Conservation (phyloP, 2,329 filamentous ascomycete species). For the Neopestalotiopsis rosae region DNA sequence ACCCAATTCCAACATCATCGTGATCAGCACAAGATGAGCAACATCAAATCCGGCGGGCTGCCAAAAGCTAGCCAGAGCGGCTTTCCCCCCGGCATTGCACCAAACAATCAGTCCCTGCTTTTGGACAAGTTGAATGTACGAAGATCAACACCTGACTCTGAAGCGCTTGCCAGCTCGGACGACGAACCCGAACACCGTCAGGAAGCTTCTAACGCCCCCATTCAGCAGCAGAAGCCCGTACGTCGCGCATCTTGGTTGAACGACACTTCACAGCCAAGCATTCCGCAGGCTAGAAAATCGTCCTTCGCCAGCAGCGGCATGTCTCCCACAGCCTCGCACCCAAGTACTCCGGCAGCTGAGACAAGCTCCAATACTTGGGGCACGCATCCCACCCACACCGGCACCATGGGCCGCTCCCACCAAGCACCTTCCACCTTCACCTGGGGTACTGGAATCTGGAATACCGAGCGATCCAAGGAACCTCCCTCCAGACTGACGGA, state of each 20-base stretch:
- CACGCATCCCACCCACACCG: slow-evolving; percentile 54
- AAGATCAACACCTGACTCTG: slow-evolving; percentile 90
- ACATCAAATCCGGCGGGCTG: slow-evolving; percentile 54
- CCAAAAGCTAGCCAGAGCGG: slow-evolving; percentile 57
- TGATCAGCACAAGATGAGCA: slow-evolving; percentile 54
- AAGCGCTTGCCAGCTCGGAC: slow-evolving; percentile 91
- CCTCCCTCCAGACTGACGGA: slow-evolving; percentile 76
- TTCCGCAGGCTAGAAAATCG: slow-evolving; percentile 71
- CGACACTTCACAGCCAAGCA: slow-evolving; percentile 69
- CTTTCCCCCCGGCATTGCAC: slow-evolving; percentile 47
- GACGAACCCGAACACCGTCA: slow-evolving; percentile 79
- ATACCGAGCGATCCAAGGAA: slow-evolving; percentile 73
- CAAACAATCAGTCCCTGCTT: slow-evolving; percentile 67
- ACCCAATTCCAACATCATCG: background rate
- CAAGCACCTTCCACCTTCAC: slow-evolving; percentile 59
- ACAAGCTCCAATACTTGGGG: slow-evolving; percentile 58
- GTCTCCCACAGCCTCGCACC: slow-evolving; percentile 80
- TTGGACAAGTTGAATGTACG: slow-evolving; percentile 80
- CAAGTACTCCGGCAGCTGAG: slow-evolving; percentile 78
- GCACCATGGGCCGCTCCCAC: slow-evolving; percentile 53
- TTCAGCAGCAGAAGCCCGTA: slow-evolving; percentile 64
- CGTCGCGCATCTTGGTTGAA: slow-evolving; percentile 86
- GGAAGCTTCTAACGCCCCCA: slow-evolving; percentile 52
- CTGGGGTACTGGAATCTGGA: slow-evolving; percentile 87
- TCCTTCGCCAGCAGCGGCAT: slow-evolving; percentile 80